Conservation (phyloP, 1,139 yeast genomes). For the Taiozyma sp. region DNA sequence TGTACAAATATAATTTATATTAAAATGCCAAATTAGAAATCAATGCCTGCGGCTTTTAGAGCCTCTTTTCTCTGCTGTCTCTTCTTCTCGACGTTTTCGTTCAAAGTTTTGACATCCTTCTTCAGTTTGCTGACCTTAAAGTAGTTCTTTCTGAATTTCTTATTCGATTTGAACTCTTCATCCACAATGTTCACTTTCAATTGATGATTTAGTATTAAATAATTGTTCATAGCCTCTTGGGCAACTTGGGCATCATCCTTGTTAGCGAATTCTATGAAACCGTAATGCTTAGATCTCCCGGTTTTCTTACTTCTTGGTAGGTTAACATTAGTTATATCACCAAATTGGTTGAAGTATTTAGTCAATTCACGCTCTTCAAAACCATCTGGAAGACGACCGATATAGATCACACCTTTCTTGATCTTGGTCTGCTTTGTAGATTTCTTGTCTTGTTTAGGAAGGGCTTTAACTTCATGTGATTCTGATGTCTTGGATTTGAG, state of each 20-base stretch:
- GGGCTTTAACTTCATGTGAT: constrained; percentile 17
- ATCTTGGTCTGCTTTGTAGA: constrained; percentile 18
- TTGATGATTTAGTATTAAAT: constrained; percentile 82
- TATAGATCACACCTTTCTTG: constrained; percentile 65
- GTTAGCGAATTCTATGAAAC: constrained; percentile 77
- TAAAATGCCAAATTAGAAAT: constrained; percentile 6
- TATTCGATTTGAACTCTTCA: constrained; percentile 57
- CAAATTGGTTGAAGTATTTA: constrained; percentile 86
- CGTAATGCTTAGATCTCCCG: constrained; percentile 91
- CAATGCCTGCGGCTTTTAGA: constrained; percentile 19
- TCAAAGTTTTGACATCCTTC: constrained; percentile 32
- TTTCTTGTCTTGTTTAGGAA: constrained; percentile 21
- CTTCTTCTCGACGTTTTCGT: constrained; percentile 26
- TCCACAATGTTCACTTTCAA: constrained; percentile 59
- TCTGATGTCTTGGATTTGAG: constrained; percentile 12
- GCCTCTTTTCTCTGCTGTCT: constrained; percentile 27
- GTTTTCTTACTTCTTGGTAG: constrained; percentile 87
- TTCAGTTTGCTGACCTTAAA: constrained; percentile 40
- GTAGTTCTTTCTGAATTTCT: constrained; percentile 48
- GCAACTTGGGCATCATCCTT: constrained; percentile 81
- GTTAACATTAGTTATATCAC: constrained; percentile 71
- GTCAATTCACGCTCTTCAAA: constrained; percentile 76
- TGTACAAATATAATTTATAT: background rate
- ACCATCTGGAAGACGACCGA: constrained; percentile 91
- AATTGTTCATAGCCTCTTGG: constrained; percentile 93